Base-by-base conservation (phyloP, 805 yeast species). In the Suhomyces canberraensis region DNA sequence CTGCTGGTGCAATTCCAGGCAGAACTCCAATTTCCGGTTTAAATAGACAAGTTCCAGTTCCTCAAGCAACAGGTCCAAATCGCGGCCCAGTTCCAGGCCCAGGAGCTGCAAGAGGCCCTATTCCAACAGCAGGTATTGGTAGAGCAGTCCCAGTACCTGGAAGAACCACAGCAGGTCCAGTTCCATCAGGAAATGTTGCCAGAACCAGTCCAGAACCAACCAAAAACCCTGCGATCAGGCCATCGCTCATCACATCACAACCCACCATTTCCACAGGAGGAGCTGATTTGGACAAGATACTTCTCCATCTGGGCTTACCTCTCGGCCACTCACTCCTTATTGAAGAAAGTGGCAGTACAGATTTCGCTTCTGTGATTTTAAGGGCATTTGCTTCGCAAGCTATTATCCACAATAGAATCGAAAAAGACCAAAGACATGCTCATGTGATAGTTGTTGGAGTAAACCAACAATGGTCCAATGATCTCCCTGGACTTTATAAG, bases 301-400 rank as follows among this genome's bases (percentile, higher is more conserved):
- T 91, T 35, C 76, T 75, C 1, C 98, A 91, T 58, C 83, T 78
- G 38, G 98, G 98, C 1, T 56, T 90, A 11, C 98, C 98, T 1
- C 47, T 86, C 9, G 95, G 96, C 1, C 60, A 70, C 8, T 72
- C 84, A 4, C 53, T 89, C 25, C 56, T 90, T 11, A 55, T 91
- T 4, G 91, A 87, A 56, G 98, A 91, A 54, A 74, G 77, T 11
- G 93, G 95, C 0, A 81, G 91, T 5, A 91, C 98, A 0, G 97
- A 91, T 52, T 91, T 88, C 53, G 72, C 84, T 5, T 74, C 88
- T 4, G 79, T 86, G 8, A 46, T 91, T 25, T 56, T 80, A 18
- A 78, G 89, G 45, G 64, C 78, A 3, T 85, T 81, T 64, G 79
- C 85, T 1, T 72, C 95, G 1, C 95, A 86, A 58, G 95, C 96